A percentile compares a stretch with the other conserved stretches of the same genome.
Evolutionary conservation across 2,329 filamentous ascomycete genomes (phyloP).

Genomic region (Aspergillus glaucus): DNA sequence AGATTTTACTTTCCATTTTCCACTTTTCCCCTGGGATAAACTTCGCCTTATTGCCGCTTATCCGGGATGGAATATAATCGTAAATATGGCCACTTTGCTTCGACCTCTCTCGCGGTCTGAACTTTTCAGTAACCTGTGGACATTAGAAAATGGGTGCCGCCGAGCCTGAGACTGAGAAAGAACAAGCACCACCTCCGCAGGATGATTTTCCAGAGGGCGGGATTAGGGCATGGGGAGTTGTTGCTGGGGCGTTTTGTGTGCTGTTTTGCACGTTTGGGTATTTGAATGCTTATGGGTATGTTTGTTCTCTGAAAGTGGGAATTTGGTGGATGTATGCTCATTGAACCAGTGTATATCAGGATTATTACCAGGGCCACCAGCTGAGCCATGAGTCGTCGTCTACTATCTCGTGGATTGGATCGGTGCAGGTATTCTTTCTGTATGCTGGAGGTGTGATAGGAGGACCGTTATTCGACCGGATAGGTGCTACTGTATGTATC

Average conservation of each 20-base stretch:
- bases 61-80: no score
- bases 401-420: conserved; percentile 43
- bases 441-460: conserved; percentile 15
- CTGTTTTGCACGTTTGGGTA: conserved; percentile 24
- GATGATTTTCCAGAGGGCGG: conserved; percentile 23
- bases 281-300: conserved; percentile 20
- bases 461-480: conserved; percentile 20
- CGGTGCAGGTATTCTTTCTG: conserved; percentile 27
- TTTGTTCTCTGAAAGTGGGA: not conserved
- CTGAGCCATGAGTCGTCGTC: conserved; percentile 33
- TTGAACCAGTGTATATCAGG: conserved; percentile 33
- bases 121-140: no score
- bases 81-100: no score
- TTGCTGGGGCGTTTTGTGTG: conserved; percentile 14
- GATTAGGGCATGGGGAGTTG: conserved; percentile 18
- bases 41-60: no score
- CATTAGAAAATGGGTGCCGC: not conserved
- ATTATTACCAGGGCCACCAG: conserved; percentile 41
- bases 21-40: no score
- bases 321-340: no score
- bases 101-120: no score
- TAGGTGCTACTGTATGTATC: conserved; percentile 13
- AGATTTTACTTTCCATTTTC: no score
- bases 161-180: not conserved
- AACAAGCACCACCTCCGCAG: not conserved